Base-by-base conservation (phyloP, 2,329 filamentous ascomycete species). In the Aspergillus tanneri region DNA sequence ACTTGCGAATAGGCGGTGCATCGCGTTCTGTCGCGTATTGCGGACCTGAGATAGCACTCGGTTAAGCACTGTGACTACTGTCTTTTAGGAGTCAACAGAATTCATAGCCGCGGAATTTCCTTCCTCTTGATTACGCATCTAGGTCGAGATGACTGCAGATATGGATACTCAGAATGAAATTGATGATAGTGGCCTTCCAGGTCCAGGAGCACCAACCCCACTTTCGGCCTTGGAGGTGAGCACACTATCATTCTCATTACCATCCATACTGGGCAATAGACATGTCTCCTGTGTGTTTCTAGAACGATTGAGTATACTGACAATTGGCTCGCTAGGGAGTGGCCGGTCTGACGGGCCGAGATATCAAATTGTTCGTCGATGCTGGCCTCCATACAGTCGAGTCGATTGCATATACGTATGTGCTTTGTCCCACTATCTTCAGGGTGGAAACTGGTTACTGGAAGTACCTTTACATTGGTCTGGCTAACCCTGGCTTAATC, bases 381-480 rank as follows among this genome's bases (percentile, higher is more conserved):
- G 91, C 88, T 30, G 93, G 93, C 4, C 97, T 85, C 70, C 90
- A 97, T 68, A 99, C 93, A 0, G 90, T 99, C 28, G 93, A 99
- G 71, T 86, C 91, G 2, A 87, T 99, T 52, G 93, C 93, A 41
- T 99, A 99, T 67, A 97, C 93, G 67, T 87, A 81, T 44, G 79
- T 50, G 14, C 43, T 9, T 7, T 32, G 5, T 18, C 19, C 5
- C 6, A 12, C 6, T 34, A n/a, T n/a, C n/a, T n/a, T n/a, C n/a
- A n/a, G n/a, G n/a, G n/a, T n/a, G n/a, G n/a, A n/a, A n/a, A n/a
- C n/a, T n/a, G n/a, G n/a, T n/a, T n/a, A n/a, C n/a, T n/a, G n/a
- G n/a, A n/a, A n/a, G n/a, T n/a, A n/a, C n/a, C n/a, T n/a, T n/a
- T n/a, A n/a, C n/a, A n/a, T n/a, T n/a, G n/a, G n/a, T 19, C 5